Conservation (phyloP, 208 protist species). For the Crithidia acanthocephali region DNA sequence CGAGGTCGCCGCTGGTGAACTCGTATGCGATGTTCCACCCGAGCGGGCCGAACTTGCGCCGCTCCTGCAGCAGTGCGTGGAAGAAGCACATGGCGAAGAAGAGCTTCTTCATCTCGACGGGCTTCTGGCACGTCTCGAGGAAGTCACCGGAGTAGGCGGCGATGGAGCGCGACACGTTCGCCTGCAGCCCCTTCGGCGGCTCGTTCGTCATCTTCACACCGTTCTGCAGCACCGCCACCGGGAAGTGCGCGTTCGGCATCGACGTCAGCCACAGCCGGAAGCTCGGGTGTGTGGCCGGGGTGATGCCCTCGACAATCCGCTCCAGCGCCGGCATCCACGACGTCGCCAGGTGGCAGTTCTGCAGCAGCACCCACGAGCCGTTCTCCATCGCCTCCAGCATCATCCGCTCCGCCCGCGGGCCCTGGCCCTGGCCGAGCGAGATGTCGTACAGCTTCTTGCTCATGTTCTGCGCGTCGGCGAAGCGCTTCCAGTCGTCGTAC, state of each 20-base stretch:
- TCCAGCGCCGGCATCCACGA: slow-evolving; percentile 99
- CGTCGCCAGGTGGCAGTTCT: slow-evolving; percentile 98
- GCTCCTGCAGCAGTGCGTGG: slow-evolving; percentile 98
- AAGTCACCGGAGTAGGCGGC: slow-evolving; percentile 86
- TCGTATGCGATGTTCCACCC: slow-evolving; percentile 99
- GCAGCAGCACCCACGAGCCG: slow-evolving; percentile 96
- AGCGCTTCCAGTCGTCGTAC: slow-evolving; percentile 95
- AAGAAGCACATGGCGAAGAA: slow-evolving; percentile 98
- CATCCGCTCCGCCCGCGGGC: slow-evolving; percentile 95
- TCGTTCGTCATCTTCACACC: slow-evolving; percentile 99
- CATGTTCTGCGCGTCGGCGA: slow-evolving; percentile 97
- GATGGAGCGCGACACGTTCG: slow-evolving; percentile 95
- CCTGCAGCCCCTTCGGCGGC: slow-evolving; percentile 97
- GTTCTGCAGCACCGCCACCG: slow-evolving; percentile 98
- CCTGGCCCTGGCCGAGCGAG: slow-evolving; percentile 98
- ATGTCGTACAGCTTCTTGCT: slow-evolving; percentile 95
- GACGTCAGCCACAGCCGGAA: slow-evolving; percentile 99
- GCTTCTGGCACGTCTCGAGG: slow-evolving; percentile 89
- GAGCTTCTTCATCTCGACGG: slow-evolving; percentile 94
- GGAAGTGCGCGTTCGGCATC: slow-evolving; percentile 97
- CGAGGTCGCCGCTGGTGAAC: slow-evolving; percentile 97
- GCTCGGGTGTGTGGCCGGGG: slow-evolving; percentile 87
- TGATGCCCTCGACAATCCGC: slow-evolving; percentile 94
- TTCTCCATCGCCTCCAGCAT: slow-evolving; percentile 94
- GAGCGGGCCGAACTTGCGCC: slow-evolving; percentile 98